Evolutionary conservation across 2,329 filamentous ascomycete species (phyloP).

Genomic region (Monilinia fructigena): DNA sequence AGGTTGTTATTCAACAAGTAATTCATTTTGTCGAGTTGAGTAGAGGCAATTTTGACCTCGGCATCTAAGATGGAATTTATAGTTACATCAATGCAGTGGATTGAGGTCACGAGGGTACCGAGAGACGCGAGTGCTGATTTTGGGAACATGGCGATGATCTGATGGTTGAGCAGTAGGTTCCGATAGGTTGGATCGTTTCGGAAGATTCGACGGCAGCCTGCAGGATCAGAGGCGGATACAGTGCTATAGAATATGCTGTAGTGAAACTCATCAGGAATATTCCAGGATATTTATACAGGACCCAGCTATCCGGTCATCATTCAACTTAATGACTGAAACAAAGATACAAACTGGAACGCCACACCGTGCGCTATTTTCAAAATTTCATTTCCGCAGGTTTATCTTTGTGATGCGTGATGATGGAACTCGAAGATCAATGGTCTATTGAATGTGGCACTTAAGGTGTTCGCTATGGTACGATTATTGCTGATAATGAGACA

Average conservation of each 20-base stretch:
- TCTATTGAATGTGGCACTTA: slow-evolving; percentile 1
- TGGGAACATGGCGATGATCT: slow-evolving; percentile 1
- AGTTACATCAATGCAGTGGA: slow-evolving; percentile 43
- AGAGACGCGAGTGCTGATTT: slow-evolving; percentile 3
- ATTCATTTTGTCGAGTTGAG: slow-evolving; percentile 46
- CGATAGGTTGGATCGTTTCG: background rate
- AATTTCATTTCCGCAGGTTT: background rate
- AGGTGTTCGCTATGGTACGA: background rate
- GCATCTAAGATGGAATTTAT: slow-evolving; percentile 44
- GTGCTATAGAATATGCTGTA: slow-evolving; percentile 4
- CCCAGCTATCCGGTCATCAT: background rate
- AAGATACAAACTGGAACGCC: background rate
- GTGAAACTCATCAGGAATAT: slow-evolving; percentile 15
- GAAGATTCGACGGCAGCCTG: slow-evolving; percentile 9
- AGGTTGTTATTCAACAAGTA: slow-evolving; percentile 45
- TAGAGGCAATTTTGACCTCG: slow-evolving; percentile 44
- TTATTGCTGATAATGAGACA: background rate
- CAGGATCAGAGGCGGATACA: slow-evolving; percentile 4
- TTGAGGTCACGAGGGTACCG: slow-evolving; percentile 22
- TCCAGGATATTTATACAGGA: slow-evolving; percentile 3
- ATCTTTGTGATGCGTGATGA: slow-evolving; percentile 2
- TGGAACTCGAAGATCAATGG: background rate
- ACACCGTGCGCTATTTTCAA: background rate
- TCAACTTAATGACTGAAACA: slow-evolving; percentile 5
- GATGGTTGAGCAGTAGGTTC: background rate